Evolutionary conservation across 257 asterid species (phyloP).

Genomic region (Solanum tacnaense): DNA sequence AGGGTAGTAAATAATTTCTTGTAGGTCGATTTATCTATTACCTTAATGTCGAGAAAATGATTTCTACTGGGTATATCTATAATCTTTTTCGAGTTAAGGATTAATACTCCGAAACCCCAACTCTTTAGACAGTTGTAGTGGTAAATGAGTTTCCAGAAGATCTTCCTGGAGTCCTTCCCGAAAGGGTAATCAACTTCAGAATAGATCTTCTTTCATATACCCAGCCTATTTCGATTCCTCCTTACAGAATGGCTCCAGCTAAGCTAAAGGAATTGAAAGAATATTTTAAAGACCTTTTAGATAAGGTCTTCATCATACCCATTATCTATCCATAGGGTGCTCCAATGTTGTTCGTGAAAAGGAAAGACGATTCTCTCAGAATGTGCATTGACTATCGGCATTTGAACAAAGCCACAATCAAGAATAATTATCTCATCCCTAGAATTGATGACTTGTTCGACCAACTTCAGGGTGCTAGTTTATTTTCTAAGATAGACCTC

Average conservation of each 20-base stretch:
- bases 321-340: neutral
- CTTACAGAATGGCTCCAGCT: neutral
- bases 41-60: neutral
- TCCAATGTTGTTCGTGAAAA: neutral
- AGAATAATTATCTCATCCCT: neutral
- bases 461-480: neutral
- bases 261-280: neutral
- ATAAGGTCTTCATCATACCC: neutral
- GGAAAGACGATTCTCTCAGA: neutral
- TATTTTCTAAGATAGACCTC: neutral
- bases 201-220: neutral
- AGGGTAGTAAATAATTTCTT: no score
- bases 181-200: neutral
- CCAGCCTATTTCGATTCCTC: neutral
- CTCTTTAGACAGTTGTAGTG: no score
- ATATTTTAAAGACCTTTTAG: neutral
- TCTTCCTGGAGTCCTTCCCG: neutral
- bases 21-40: neutral
- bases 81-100: neutral
- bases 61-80: neutral
- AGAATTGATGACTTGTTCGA: no score
- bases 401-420: neutral
- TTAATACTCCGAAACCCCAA: no score
- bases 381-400: neutral
- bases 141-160: no score